Base-by-base conservation (phyloP, 345 rosid genomes). In the Murraya koenigii region DNA sequence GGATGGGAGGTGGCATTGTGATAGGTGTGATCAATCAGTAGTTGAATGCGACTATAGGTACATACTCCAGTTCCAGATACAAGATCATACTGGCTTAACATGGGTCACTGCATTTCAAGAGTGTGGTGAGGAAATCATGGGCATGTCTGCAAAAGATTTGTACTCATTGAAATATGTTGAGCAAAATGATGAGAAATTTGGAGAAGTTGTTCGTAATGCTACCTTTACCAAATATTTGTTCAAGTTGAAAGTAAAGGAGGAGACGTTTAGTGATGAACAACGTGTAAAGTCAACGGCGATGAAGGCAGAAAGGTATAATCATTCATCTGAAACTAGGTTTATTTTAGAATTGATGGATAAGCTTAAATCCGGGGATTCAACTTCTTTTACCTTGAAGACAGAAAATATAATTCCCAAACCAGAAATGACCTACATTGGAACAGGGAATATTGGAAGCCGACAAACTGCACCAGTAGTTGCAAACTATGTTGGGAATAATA, bases 91-190 rank as follows among this genome's bases (percentile, higher is more conserved):
- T 20, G 97, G 94, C 49, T 25, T 88, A 67, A 83, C 92, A 25
- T 95, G 99, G 99, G 96, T 86, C 60, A 95, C 97, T 19, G 96
- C 97, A 33, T 95, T 93, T 83, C 97, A 93, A 81, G 99, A 93
- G 78, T 80, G 87, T 74, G 99, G 89, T 56, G 91, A 89, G 84
- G 97, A 91, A 77, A 89, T 95, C 76, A 84, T 93, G 88, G 98
- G 96, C n/a, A 72, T 93, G n/a, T 76, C 97, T 65, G 97, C 98
- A 1, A 91, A 89, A 81, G 97, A 92, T 70, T 71, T 95, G 87
- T 87, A 91, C 76, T 73, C 79, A 70, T 55, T 95, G 80, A 91
- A 91, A 77, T 77, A 80, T 83, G 97, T 91, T 72, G 62, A 90
- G 36, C 83, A 86, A 9, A 88, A 92, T 44, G 94, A 94, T 39